phyloP scores from a whole-genome alignment of 257 asterid species.

The Coffea canephora region DNA sequence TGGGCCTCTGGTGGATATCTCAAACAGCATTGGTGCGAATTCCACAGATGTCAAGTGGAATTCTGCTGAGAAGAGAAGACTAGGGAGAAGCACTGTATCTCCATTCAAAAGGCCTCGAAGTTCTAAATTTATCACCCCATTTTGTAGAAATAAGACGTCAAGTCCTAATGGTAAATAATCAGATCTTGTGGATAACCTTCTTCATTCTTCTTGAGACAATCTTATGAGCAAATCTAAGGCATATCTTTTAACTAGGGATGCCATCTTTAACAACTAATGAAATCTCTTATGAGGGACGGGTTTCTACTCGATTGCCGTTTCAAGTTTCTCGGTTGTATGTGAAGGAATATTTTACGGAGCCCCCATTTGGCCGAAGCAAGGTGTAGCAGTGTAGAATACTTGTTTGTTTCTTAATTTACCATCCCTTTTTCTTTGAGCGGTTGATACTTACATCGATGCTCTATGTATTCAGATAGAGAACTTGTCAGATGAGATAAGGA shows the following conservation, averaged over 20 bases:
- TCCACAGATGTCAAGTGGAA: slow-evolving; percentile 34
- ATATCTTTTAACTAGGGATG: slow-evolving; percentile 45
- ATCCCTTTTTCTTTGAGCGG: slow-evolving; percentile 14
- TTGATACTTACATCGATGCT: slow-evolving; percentile 27
- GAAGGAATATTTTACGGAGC: slow-evolving; percentile 59
- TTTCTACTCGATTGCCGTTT: slow-evolving; percentile 64
- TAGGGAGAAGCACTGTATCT: slow-evolving; percentile 50
- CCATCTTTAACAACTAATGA: slow-evolving; percentile 61
- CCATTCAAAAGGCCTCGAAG: slow-evolving; percentile 91
- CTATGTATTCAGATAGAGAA: slow-evolving; percentile 50
- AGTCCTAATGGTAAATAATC: slow-evolving; percentile 52
- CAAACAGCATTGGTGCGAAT: slow-evolving; percentile 44
- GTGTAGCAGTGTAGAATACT: slow-evolving; percentile 32
- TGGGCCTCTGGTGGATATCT: slow-evolving; percentile 60
- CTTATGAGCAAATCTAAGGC: slow-evolving; percentile 32
- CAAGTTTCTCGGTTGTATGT: slow-evolving; percentile 53
- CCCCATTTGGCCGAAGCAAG: slow-evolving; percentile 56
- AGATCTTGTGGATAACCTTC: slow-evolving; percentile 24
- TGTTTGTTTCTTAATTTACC: background rate
- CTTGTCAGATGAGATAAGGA: slow-evolving; percentile 57
- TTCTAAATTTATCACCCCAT: slow-evolving; percentile 62
- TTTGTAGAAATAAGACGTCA: slow-evolving; percentile 39
- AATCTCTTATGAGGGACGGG: slow-evolving; percentile 45
- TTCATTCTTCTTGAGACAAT: slow-evolving; percentile 21
- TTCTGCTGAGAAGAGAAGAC: slow-evolving; percentile 61